Evolutionary conservation across 2,329 filamentous ascomycete genomes (phyloP), one percentile per base, ranked within the genome.

Genomic region (Colletotrichum acutatum): DNA sequence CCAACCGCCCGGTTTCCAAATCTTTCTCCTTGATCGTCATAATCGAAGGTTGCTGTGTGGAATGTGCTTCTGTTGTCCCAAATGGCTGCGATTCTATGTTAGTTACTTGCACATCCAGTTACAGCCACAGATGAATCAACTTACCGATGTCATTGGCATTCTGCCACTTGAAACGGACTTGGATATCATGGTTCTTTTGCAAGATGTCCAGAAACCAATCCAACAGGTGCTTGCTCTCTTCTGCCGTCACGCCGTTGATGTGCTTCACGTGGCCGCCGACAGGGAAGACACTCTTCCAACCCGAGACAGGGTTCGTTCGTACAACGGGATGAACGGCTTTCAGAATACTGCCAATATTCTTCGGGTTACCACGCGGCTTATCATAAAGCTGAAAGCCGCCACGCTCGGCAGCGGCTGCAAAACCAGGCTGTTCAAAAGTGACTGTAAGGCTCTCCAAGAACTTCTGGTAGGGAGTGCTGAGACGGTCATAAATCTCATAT

Each of bases 51-150:
- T 0, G 89, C 89, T 12, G 85, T 87, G 75, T 91, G 90, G 79
- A 88, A 90, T 0, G 83, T 86, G 66, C 86, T 87, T 7, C 89
- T 81, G 73, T 91, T 91, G 75, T 92, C 90, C 90, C 90, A 92
- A 73, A 91, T 89, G 0, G 89, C 87, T 79, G 5, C 0, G 19
- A 0, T 1, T 8, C 1, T 14, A 0, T 12, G 0, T 14, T 14
- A 75, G 64, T 24, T 30, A 42, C 4, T 2, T 34, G n/a, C 22
- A 28, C 7, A 12, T 60, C 19, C 34, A 7, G 24, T n/a, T 9
- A 11, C 16, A 3, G 6, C 2, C 3, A 5, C 4, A 5, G 6
- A 5, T 19, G 5, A 11, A 22, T 1, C 5, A 32, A 60, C 77
- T 74, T 19, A 79, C 78, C 78, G 9, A 80, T 79, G 56, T 86